phyloP scores from a whole-genome alignment of 768 basidiomycete genomes.

The Agaricus sinodeliciosus region DNA sequence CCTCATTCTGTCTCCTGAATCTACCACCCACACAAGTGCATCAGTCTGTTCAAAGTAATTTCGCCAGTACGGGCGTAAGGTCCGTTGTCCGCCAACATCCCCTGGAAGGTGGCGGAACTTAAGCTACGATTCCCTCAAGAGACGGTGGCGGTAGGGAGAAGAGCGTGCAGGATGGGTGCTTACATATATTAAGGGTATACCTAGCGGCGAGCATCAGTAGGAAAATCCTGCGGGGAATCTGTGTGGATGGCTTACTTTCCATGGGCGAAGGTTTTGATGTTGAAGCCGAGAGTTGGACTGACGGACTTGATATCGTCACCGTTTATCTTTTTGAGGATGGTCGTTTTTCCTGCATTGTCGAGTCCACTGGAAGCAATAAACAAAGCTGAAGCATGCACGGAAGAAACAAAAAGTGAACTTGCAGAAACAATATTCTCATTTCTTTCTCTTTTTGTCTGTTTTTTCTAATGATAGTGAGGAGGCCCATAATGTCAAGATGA shows the following conservation, averaged over 20 bases:
- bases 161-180: conserved; percentile 17
- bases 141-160: conserved; percentile 11
- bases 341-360: conserved; percentile 98
- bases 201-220: conserved; percentile 27
- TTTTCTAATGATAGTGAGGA: conserved; percentile 96
- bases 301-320: conserved; percentile 85
- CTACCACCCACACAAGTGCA: conserved; percentile 97
- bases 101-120: conserved; percentile 41
- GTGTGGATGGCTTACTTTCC: conserved; percentile 57
- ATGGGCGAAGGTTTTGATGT: conserved; percentile 95
- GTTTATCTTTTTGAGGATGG: conserved; percentile 91
- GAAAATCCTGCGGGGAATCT: conserved; percentile 14
- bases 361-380: conserved; percentile 58
- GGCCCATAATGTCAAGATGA: conserved; percentile 56
- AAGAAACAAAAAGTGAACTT: conserved; percentile 15
- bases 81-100: conserved; percentile 97
- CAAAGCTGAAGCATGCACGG: neutral
- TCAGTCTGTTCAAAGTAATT: conserved; percentile 99
- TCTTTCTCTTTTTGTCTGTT: conserved; percentile 93
- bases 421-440: conserved; percentile 95
- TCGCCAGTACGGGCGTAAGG: conserved; percentile 94
- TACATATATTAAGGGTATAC: conserved; percentile 79
- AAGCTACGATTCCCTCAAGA: conserved; percentile 4
- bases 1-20: conserved; percentile 86
- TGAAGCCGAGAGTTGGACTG: conserved; percentile 95